A percentile compares a stretch with the other conserved stretches of the same genome.
phyloP scores from a whole-genome alignment of 345 rosid genomes.

The Melastoma malabathricum region DNA sequence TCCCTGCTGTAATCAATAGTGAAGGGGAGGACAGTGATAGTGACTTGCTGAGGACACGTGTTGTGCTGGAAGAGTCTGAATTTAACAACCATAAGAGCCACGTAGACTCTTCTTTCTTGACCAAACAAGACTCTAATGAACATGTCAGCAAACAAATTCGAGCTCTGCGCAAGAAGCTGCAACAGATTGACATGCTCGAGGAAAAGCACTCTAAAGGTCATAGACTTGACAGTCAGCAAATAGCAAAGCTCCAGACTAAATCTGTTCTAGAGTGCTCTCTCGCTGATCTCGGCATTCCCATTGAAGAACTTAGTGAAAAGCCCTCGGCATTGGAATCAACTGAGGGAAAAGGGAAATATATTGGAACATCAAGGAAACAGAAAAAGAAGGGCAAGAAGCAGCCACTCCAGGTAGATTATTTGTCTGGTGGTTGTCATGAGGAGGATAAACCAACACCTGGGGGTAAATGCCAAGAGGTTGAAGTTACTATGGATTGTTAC shows the following conservation, averaged over 20 bases:
- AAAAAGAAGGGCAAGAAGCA: slow-evolving; percentile 53
- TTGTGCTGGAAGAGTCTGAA: slow-evolving; percentile 20
- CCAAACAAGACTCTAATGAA: slow-evolving; percentile 34
- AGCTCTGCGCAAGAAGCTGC: slow-evolving; percentile 74
- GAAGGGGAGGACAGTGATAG: slow-evolving; percentile 72
- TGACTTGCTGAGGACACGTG: slow-evolving; percentile 47
- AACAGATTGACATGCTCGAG: slow-evolving; percentile 93
- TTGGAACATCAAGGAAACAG: slow-evolving; percentile 40
- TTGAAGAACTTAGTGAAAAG: slow-evolving; percentile 23
- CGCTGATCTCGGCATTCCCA: slow-evolving; percentile 54
- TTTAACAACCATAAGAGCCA: slow-evolving; percentile 13
- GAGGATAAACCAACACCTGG: slow-evolving; percentile 15
- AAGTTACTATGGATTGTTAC: slow-evolving; percentile 16
- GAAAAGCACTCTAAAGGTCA: slow-evolving; percentile 53
- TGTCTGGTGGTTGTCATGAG: slow-evolving; percentile 17
- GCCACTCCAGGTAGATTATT: slow-evolving; percentile 25
- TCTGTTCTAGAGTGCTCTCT: slow-evolving; percentile 51
- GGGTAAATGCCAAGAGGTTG: slow-evolving; percentile 19
- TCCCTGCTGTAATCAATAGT: slow-evolving; percentile 58
- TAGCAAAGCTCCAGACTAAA: slow-evolving; percentile 72
- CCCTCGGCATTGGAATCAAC: slow-evolving; percentile 19
- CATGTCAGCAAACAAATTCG: slow-evolving; percentile 54
- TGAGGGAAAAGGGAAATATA: slow-evolving; percentile 48
- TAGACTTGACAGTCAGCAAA: slow-evolving; percentile 82
- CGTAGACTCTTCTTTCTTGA: slow-evolving; percentile 48